phyloP scores from a whole-genome alignment of 257 asterid genomes.

The Solanum lycopersicoides region DNA sequence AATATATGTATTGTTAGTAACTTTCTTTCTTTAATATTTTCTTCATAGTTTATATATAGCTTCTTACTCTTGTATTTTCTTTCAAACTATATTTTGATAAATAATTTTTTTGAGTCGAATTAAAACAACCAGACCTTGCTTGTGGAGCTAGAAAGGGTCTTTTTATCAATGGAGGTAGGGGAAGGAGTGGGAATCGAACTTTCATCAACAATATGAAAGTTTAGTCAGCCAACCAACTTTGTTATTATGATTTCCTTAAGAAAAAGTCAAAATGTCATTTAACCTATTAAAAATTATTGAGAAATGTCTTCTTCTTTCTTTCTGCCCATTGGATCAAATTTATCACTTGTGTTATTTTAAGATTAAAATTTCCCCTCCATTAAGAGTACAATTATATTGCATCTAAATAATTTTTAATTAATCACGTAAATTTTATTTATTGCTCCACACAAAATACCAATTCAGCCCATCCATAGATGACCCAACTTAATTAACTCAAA shows the following conservation, averaged over 20 bases:
- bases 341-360: too few species aligned
- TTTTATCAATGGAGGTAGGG: neutral
- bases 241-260: neutral
- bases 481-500: neutral
- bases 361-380: too few species aligned
- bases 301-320: too few species aligned
- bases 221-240: neutral
- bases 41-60: neutral
- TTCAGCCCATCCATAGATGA: neutral
- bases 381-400: too few species aligned
- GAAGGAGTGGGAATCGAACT: neutral
- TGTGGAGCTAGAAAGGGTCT: neutral
- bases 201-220: neutral
- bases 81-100: neutral
- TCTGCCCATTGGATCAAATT: too few species aligned
- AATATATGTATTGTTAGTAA: neutral
- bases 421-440: too few species aligned
- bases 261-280: neutral
- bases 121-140: neutral
- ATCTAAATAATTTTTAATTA: too few species aligned
- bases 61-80: neutral
- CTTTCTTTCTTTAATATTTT: neutral
- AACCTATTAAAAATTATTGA: too few species aligned
- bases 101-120: neutral
- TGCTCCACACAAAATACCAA: neutral